Conservation (phyloP, 305 asterid genomes). For the Fraxinus greggii region DNA sequence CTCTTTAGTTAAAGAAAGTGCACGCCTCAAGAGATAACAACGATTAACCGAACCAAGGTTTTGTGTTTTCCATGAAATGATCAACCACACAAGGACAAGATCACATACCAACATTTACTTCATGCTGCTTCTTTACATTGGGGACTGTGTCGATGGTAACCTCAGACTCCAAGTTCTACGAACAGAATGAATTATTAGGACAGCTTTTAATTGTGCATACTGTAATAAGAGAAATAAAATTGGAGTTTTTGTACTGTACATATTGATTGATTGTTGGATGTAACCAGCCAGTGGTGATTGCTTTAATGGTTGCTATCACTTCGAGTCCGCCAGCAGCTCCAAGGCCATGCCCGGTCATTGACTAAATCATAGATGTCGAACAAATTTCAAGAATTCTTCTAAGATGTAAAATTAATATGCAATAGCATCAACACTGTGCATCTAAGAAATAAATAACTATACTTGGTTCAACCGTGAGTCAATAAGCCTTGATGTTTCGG, state of each 20-base stretch:
- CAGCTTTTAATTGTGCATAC: background rate
- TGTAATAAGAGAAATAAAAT: background rate
- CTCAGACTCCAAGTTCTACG: slow-evolving; percentile 53
- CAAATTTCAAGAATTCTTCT: background rate
- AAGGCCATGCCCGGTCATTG: slow-evolving; percentile 72
- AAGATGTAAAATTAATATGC: background rate
- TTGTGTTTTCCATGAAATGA: background rate
- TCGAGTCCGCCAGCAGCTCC: slow-evolving; percentile 77
- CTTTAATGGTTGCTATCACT: slow-evolving; percentile 69
- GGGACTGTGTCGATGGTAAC: slow-evolving; percentile 74
- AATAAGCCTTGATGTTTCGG: background rate
- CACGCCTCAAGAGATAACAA: background rate
- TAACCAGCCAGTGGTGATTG: slow-evolving; percentile 73
- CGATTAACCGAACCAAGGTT: background rate
- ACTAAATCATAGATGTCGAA: slow-evolving; percentile 27
- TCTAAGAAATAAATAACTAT: background rate
- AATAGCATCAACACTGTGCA: background rate
- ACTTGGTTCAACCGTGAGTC: background rate
- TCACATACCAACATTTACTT: slow-evolving; percentile 62
- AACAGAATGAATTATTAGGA: background rate
- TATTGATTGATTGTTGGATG: slow-evolving; percentile 77
- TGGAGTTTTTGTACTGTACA: slow-evolving; percentile 29
- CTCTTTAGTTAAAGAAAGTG: background rate
- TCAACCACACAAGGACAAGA: slow-evolving; percentile 3
- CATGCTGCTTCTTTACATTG: slow-evolving; percentile 65